Percentiles rank a stretch among this genome's conserved stretches.
Conservation (phyloP, 495 filamentous ascomycete genomes). For the Penicillium pancosmium region DNA sequence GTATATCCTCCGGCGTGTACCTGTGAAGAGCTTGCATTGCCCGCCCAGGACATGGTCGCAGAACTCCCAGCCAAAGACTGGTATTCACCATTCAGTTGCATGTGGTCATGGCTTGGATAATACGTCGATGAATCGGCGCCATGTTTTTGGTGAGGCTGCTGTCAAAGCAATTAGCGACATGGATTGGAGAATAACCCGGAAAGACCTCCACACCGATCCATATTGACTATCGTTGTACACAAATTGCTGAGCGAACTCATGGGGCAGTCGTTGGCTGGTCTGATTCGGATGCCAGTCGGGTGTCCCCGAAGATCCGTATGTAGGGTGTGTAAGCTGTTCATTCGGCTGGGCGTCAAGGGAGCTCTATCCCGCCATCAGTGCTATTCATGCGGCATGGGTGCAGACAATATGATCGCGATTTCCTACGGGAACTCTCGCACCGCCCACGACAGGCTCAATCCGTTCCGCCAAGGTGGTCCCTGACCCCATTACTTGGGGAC, state of each 20-base stretch:
- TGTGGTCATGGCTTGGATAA: neutral
- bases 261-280: conserved; percentile 9
- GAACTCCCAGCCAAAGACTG: neutral
- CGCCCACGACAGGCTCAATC: conserved; percentile 21
- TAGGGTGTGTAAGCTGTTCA: conserved; percentile 16
- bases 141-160: conserved; percentile 2
- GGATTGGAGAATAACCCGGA: neutral
- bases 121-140: neutral
- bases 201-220: conserved; percentile 14
- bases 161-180: conserved; percentile 6
- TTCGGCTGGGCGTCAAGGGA: conserved; percentile 28
- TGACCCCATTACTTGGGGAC: conserved; percentile 12
- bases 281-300: conserved; percentile 26
- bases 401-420: conserved; percentile 28
- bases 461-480: conserved; percentile 18
- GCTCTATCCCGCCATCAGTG: conserved; percentile 40
- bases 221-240: conserved; percentile 9
- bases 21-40: neutral
- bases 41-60: neutral
- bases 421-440: conserved; percentile 36
- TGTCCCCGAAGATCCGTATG: conserved; percentile 17
- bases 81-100: neutral
- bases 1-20: conserved; percentile 6
- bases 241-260: conserved; percentile 13
- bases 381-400: conserved; percentile 22